Conservation (phyloP, 257 asterid genomes). For the Salvia hispanica region DNA sequence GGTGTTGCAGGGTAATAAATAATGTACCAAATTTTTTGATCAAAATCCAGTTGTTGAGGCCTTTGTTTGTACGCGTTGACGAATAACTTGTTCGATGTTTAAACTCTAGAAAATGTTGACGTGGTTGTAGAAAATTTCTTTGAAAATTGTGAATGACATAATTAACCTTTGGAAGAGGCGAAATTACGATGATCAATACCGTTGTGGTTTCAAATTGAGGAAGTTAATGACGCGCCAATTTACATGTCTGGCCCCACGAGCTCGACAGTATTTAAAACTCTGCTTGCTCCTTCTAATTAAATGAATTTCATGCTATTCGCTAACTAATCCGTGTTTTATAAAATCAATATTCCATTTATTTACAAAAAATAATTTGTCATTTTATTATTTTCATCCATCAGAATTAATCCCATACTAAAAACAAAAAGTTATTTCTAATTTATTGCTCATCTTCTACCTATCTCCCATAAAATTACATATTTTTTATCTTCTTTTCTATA, state of each 20-base stretch:
- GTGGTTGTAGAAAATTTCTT: neutral
- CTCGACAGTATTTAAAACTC: neutral
- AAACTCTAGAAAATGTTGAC: constrained; percentile 12
- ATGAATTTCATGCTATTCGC: no score
- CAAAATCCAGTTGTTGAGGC: constrained; percentile 18
- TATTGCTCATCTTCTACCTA: no score
- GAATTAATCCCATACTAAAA: no score
- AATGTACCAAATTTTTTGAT: neutral
- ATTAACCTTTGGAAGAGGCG: constrained; percentile 13
- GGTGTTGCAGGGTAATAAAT: constrained; percentile 23
- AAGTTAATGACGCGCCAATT: constrained; percentile 30
- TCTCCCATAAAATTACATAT: no score
- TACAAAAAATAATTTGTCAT: no score
- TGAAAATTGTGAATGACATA: neutral
- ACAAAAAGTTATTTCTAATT: no score
- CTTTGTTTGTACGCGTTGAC: neutral
- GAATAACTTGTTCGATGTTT: constrained; percentile 28
- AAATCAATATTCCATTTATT: no score
- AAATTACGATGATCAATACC: constrained; percentile 36
- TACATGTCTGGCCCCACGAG: neutral
- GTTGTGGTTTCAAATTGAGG: constrained; percentile 21
- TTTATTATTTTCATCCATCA: no score
- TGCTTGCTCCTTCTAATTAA: constrained; percentile 21
- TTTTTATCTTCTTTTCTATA: no score
- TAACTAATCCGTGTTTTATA: no score